Evolutionary conservation across 2,329 filamentous ascomycete species (phyloP).

Genomic region (Trichoderma lentiforme): DNA sequence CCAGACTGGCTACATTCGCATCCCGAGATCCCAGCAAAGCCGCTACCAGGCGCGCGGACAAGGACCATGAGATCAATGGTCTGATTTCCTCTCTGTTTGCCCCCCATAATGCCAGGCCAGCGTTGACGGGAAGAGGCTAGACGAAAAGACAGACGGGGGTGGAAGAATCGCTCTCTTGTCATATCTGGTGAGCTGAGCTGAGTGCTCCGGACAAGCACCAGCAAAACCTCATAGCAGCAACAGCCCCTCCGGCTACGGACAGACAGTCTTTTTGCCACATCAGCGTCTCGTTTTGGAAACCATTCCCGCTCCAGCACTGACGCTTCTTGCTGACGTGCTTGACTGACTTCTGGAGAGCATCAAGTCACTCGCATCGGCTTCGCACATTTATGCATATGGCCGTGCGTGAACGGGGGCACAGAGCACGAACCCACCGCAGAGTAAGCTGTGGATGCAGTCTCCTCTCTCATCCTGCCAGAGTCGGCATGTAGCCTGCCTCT

Average conservation of each 20-base stretch:
- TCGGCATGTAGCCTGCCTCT: constrained; percentile 9
- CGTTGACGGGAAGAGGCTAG: not conserved
- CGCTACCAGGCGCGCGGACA: not conserved
- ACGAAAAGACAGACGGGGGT: not conserved
- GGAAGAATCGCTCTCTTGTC: not conserved
- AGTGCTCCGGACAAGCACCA: not conserved
- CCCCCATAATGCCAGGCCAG: not conserved
- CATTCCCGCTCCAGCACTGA: not conserved
- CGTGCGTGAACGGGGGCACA: constrained; percentile 10
- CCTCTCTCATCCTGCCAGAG: constrained; percentile 6
- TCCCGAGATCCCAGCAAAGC: not conserved
- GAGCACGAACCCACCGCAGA: constrained; percentile 12
- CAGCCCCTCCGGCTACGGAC: not conserved
- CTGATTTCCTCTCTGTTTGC: not conserved
- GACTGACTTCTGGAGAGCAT: not conserved
- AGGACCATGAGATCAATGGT: constrained; percentile 7
- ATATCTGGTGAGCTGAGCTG: not conserved
- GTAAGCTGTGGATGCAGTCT: constrained; percentile 14
- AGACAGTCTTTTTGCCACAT: not conserved
- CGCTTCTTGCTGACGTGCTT: not conserved
- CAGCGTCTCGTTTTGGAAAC: not conserved
- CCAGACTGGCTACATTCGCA: not conserved
- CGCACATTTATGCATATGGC: constrained; percentile 11
- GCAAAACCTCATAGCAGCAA: not conserved
- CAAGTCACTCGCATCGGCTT: not conserved